These are phyloP conservation scores for Curvularia spicifera DNA, from an alignment of 2,329 filamentous ascomycete species.

Conservation along the genomic window DNA sequence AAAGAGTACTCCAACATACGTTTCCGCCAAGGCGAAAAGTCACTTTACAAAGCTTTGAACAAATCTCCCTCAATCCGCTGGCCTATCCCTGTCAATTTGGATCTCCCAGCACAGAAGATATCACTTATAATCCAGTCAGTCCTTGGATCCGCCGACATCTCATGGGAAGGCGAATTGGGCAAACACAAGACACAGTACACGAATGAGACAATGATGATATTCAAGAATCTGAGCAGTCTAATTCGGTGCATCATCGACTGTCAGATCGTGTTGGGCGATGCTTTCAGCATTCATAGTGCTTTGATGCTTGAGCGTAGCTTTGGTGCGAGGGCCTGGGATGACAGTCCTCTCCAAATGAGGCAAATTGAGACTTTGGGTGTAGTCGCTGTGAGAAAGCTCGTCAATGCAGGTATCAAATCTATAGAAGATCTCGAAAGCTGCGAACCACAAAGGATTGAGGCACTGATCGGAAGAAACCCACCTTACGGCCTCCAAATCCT, in stretches of 20 bases:
- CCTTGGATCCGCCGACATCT: constrained; percentile 68
- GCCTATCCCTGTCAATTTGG: constrained; percentile 71
- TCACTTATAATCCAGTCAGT: constrained; percentile 79
- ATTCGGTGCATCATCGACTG: constrained; percentile 80
- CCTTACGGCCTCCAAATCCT: constrained; percentile 78
- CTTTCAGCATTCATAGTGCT: constrained; percentile 69
- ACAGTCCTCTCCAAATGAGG: constrained; percentile 77
- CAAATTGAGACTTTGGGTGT: constrained; percentile 82
- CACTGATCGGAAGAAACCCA: constrained; percentile 76
- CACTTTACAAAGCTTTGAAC: constrained; percentile 74
- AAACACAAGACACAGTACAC: constrained; percentile 64
- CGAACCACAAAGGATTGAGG: constrained; percentile 76
- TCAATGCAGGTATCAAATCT: constrained; percentile 70
- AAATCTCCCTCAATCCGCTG: constrained; percentile 71
- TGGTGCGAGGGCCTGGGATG: constrained; percentile 80
- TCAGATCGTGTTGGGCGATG: constrained; percentile 68
- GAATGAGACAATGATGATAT: constrained; percentile 68
- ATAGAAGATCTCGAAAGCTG: constrained; percentile 72
- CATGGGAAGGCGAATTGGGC: constrained; percentile 60
- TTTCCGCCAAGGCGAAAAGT: constrained; percentile 72
- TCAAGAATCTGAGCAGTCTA: constrained; percentile 72
- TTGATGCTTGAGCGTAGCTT: constrained; percentile 81
- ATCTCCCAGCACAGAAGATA: constrained; percentile 73
- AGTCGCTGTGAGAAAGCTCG: constrained; percentile 76
- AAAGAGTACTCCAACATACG: constrained; percentile 75